Conservation (phyloP, 2,329 filamentous ascomycete species). For the Colletotrichum karsti region DNA sequence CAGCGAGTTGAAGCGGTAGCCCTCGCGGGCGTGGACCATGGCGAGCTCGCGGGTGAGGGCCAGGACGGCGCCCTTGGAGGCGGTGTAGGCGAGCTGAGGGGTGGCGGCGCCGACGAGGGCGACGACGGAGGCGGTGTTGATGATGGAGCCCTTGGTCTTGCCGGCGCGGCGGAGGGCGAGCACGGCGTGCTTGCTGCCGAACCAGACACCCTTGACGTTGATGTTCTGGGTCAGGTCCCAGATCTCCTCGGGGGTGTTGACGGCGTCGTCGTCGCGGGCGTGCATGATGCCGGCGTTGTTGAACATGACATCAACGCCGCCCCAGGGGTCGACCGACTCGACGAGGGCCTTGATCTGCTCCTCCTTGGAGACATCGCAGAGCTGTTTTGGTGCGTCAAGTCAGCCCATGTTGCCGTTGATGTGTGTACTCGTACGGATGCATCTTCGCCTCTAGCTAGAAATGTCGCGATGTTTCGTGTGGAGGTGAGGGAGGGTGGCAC, state of each 20-base stretch:
- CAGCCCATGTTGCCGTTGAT: too few relatives aligned
- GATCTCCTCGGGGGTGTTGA: conserved; percentile 87
- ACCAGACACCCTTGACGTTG: conserved; percentile 99
- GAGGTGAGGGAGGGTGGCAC: neutral
- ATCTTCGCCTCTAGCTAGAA: neutral
- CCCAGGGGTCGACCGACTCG: conserved; percentile 81
- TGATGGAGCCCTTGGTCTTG: conserved; percentile 83
- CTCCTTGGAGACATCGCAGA: conserved; percentile 86
- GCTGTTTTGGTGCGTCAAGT: conserved; percentile 14
- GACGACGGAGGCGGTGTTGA: conserved; percentile 92
- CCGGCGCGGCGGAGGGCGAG: conserved; percentile 80
- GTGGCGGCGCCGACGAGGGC: conserved; percentile 88
- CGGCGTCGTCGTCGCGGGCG: conserved; percentile 78
- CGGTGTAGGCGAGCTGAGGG: conserved; percentile 91
- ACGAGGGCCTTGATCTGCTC: conserved; percentile 78
- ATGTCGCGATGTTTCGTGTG: conserved; percentile 2
- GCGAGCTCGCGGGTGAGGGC: conserved; percentile 91
- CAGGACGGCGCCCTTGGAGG: conserved; percentile 91
- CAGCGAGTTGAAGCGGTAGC: conserved; percentile 88
- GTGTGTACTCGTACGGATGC: neutral
- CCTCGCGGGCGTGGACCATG: conserved; percentile 89
- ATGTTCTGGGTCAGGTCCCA: conserved; percentile 95
- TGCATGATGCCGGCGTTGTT: conserved; percentile 99
- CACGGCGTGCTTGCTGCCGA: conserved; percentile 90
- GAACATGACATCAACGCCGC: conserved; percentile 91